A percentile compares a stretch with the other conserved stretches of the same genome.
Evolutionary conservation across 129 eudicot genomes (phyloP).

Genomic region (Sambucus nigra): DNA sequence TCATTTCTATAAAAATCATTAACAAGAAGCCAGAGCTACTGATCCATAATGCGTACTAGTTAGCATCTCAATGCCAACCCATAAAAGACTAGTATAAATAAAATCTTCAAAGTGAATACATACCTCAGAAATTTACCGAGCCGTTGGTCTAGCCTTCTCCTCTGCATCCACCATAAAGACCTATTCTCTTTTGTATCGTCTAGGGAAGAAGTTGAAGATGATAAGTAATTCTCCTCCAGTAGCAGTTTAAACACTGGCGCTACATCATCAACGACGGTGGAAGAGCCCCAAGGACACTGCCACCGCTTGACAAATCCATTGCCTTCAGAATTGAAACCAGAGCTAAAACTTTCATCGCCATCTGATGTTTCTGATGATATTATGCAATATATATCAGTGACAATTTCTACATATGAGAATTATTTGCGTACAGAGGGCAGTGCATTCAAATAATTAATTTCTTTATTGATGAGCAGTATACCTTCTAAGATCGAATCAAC

Average conservation of each 20-base stretch:
- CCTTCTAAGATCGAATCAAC: slow-evolving; percentile 42
- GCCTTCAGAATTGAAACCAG: slow-evolving; percentile 22
- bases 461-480: slow-evolving; percentile 13
- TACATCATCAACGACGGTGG: slow-evolving; percentile 56
- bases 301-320: slow-evolving; percentile 33
- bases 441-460: not conserved
- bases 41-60: not conserved
- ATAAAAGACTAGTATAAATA: not conserved
- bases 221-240: slow-evolving; percentile 56
- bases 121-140: slow-evolving; percentile 59
- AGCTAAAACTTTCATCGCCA: slow-evolving; percentile 40
- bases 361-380: slow-evolving; percentile 28
- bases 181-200: slow-evolving; percentile 61
- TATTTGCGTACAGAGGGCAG: not conserved
- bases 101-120: slow-evolving; percentile 9
- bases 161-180: slow-evolving; percentile 63
- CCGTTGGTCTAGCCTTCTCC: slow-evolving; percentile 59
- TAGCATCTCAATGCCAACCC: not conserved
- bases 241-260: slow-evolving; percentile 69
- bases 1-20: too few species aligned
- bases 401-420: slow-evolving; percentile 9
- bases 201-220: slow-evolving; percentile 43
- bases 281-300: slow-evolving; percentile 90
- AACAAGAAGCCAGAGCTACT: not conserved
- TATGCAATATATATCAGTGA: slow-evolving; percentile 13